Conservation (phyloP, 2,329 filamentous ascomycete genomes). For the Scedosporium aurantiacum region DNA sequence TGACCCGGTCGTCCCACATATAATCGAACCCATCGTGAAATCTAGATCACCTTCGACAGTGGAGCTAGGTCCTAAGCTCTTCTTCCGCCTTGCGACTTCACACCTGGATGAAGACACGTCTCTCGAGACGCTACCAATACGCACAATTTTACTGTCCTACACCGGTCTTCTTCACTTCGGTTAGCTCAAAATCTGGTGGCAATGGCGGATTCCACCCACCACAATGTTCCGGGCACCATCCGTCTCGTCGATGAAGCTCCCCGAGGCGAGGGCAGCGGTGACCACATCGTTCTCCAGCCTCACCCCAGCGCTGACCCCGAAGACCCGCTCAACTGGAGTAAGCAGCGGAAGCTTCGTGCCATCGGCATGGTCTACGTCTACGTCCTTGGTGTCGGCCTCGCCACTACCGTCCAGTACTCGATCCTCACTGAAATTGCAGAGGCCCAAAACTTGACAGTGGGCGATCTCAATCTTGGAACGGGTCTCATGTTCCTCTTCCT, state of each 20-base stretch:
- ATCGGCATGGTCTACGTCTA: slow-evolving; percentile 29
- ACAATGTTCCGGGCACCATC: slow-evolving; percentile 25
- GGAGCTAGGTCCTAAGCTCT: no score
- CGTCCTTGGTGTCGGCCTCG: slow-evolving; percentile 25
- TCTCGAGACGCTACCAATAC: no score
- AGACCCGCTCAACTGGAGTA: slow-evolving; percentile 15
- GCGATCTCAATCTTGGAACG: slow-evolving; percentile 35
- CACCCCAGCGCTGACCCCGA: slow-evolving; percentile 13
- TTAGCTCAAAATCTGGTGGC: background rate
- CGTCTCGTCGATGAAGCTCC: slow-evolving; percentile 27
- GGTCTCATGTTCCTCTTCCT: slow-evolving; percentile 41
- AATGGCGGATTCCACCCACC: background rate
- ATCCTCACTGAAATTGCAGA: slow-evolving; percentile 29
- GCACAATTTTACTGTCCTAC: background rate
- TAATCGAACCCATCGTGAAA: no score
- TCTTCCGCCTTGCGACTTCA: no score
- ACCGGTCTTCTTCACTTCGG: background rate
- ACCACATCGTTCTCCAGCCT: slow-evolving; percentile 15
- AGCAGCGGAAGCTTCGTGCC: slow-evolving; percentile 11
- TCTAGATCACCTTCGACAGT: no score
- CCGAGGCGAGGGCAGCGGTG: slow-evolving; percentile 16
- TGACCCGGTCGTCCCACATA: no score
- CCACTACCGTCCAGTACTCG: slow-evolving; percentile 20
- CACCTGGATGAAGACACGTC: no score
- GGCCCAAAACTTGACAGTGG: slow-evolving; percentile 30